Conservation (phyloP, 2,329 filamentous ascomycete genomes). For the Ceratocystis papillata region DNA sequence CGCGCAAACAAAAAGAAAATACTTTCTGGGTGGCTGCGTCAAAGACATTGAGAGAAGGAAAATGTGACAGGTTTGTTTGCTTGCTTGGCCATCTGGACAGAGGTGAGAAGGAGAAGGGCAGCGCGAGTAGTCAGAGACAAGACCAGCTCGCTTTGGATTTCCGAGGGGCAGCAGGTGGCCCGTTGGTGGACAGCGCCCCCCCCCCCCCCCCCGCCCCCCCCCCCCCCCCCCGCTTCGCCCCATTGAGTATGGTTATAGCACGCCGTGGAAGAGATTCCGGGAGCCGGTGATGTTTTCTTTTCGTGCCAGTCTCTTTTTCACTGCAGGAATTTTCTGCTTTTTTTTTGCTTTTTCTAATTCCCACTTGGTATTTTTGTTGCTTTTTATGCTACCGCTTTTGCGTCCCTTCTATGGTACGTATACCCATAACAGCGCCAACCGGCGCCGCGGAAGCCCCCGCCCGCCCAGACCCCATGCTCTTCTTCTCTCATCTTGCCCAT, state of each 20-base stretch:
- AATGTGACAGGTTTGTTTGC: background rate
- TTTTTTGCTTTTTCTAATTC: background rate
- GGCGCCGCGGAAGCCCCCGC: no score
- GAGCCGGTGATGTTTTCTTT: background rate
- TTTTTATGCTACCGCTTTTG: background rate
- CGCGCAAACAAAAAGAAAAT: background rate
- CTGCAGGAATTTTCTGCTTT: background rate
- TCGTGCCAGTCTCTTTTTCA: background rate
- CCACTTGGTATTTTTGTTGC: background rate
- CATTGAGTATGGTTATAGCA: no score
- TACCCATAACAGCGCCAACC: no score
- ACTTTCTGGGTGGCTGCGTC: background rate
- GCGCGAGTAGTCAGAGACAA: background rate
- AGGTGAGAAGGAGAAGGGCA: background rate
- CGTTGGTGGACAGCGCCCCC: no score
- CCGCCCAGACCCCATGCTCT: background rate
- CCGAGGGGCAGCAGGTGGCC: no score
- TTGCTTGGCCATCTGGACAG: background rate
- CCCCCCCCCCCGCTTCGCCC: no score
- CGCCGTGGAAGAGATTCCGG: slow-evolving; percentile 5
- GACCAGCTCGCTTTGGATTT: no score
- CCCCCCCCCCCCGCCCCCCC: no score
- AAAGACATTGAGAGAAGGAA: background rate
- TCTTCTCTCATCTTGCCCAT: background rate
- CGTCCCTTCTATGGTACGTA: background rate